Conservation (phyloP, 768 basidiomycete genomes). For the Lactifluus subvellereus region DNA sequence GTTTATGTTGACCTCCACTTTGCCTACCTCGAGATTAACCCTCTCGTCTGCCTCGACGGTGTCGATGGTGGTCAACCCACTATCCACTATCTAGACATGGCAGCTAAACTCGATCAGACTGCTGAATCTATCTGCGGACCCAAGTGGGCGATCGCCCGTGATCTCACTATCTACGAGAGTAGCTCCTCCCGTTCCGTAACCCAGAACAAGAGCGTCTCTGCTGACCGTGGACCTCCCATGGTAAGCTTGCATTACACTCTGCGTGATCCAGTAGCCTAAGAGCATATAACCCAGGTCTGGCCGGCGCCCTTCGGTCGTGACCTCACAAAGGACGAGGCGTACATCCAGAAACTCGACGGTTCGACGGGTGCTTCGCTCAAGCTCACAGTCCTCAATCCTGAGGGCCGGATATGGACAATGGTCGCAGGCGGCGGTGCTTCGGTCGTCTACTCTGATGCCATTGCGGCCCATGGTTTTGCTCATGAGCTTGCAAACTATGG, state of each 20-base stretch:
- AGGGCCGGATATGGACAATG: slow-evolving; percentile 99
- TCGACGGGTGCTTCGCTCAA: slow-evolving; percentile 98
- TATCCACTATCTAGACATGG: slow-evolving; percentile 98
- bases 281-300: slow-evolving; percentile 47
- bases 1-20: slow-evolving; percentile 99
- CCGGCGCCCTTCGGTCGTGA: slow-evolving; percentile 95
- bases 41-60: slow-evolving; percentile 88
- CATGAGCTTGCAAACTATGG: slow-evolving; percentile 99
- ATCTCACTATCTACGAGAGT: slow-evolving; percentile 67
- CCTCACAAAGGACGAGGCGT: slow-evolving; percentile 97
- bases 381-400: slow-evolving; percentile 90
- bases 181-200: slow-evolving; percentile 39
- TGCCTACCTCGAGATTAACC: slow-evolving; percentile 99
- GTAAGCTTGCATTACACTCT: slow-evolving; percentile 34
- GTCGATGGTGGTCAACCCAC: slow-evolving; percentile 61
- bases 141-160: slow-evolving; percentile 98
- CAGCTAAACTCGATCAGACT: slow-evolving; percentile 98
- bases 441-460: slow-evolving; percentile 67
- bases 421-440: slow-evolving; percentile 93
- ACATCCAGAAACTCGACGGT: slow-evolving; percentile 96
- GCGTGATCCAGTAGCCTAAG: neutral
- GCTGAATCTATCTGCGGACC: slow-evolving; percentile 97
- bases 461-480: slow-evolving; percentile 89
- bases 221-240: slow-evolving; percentile 98
- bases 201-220: slow-evolving; percentile 50